Evolutionary conservation across 768 basidiomycete species (phyloP), one percentile per base, ranked within the genome.

Genomic region (Paxillus ammoniavirescens): DNA sequence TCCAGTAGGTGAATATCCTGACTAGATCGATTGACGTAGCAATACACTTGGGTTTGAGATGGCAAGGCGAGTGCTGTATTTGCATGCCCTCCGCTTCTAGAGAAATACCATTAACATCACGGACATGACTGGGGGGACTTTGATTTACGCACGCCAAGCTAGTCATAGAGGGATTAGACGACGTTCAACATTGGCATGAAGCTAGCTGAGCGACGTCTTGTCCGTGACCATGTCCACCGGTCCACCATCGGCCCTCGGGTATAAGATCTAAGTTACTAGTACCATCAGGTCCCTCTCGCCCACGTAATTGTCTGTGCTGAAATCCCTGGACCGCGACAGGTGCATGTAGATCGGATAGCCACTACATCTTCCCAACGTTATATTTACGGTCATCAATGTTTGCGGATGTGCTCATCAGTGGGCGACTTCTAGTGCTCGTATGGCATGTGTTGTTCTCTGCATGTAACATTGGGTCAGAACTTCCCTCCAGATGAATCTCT

Each of bases 21-120:
- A 51, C 37, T 26, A 49, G 54, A 47, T 23, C 95, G 10, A 98
- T 98, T 61, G 96, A 94, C 17, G 93, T 93, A 21, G 21, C 21
- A 21, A 21, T 21, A 3, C 21, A 21, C 21, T 96, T 52, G 94
- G 92, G 1, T 98, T 94, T 64, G 96, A 98, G 77, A 78, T 98
- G 73, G 92, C 91, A 42, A 93, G 84, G 72, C 81, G 93, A 43
- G 57, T 83, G 42, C 72, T 91, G 55, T 83, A 82, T 63, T 66
- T 8, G 6, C 23, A 47, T 18, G 4, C 35, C 36, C 12, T 23
- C 15, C 37, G 21, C 4, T 42, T 41, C 28, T 33, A 28, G 21
- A 18, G 45, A 55, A 28, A 52, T 26, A 42, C 47, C 37, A 13
- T 23, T 37, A 26, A 45, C 14, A 48, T n/a, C 31, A 5, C 18